Conservation (phyloP, 441 rosid species). For the Capsella rubella region DNA sequence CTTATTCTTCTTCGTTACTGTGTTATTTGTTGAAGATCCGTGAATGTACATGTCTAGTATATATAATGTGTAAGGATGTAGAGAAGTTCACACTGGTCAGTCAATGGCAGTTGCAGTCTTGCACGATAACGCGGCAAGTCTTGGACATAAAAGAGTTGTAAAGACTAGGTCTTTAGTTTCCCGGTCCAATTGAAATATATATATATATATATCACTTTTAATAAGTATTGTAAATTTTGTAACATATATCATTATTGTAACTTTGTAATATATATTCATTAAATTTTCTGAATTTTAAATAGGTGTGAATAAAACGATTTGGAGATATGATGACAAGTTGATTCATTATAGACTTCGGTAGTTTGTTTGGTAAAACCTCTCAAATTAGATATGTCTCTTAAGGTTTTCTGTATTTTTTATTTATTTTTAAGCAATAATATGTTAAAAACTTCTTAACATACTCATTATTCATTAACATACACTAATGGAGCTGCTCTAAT, state of each 20-base stretch:
- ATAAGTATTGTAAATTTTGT: neutral
- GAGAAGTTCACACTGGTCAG: slow-evolving; percentile 9
- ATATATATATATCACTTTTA: neutral
- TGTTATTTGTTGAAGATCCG: slow-evolving; percentile 14
- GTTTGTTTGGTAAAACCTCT: too few species aligned
- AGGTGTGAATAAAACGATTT: neutral
- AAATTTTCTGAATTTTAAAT: neutral
- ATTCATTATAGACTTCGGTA: too few species aligned
- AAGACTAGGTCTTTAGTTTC: slow-evolving; percentile 19
- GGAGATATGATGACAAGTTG: neutral
- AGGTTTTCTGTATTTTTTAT: too few species aligned
- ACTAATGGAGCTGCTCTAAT: too few species aligned
- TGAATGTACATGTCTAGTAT: slow-evolving; percentile 11
- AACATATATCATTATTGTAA: neutral
- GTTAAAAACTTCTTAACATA: too few species aligned
- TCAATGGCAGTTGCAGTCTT: slow-evolving; percentile 20
- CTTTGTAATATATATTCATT: too few species aligned
- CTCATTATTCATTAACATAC: too few species aligned
- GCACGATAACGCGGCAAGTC: slow-evolving; percentile 32
- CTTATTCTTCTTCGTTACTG: neutral
- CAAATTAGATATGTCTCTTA: too few species aligned
- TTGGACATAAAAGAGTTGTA: slow-evolving; percentile 24
- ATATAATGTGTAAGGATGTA: neutral
- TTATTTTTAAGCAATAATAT: too few species aligned
- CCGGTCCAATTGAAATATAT: slow-evolving; percentile 23